These are phyloP conservation scores for Trichosporon ovoides DNA, from an alignment of 1,284 basidiomycete genomes.

Conservation along the genomic window DNA sequence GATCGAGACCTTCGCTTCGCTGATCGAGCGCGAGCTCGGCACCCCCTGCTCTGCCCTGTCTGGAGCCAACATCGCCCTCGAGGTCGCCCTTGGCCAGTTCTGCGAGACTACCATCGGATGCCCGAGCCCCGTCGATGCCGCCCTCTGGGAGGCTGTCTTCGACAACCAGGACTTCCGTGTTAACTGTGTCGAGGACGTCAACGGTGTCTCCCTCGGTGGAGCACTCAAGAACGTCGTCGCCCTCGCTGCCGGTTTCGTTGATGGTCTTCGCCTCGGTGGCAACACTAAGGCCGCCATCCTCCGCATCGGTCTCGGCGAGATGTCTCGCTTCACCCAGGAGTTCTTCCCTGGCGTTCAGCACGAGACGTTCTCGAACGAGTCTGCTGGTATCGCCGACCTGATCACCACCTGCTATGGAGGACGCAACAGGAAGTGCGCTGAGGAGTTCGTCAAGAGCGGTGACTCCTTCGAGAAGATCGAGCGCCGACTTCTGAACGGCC, in stretches of 20 bases:
- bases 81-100: conserved; percentile 53
- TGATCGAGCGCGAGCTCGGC: conserved; percentile 55
- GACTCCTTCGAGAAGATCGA: conserved; percentile 54
- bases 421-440: conserved; percentile 55
- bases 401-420: conserved; percentile 58
- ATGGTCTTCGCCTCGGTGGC: conserved; percentile 80
- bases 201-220: conserved; percentile 77
- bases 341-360: conserved; percentile 56
- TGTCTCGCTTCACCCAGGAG: conserved; percentile 53
- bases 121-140: conserved; percentile 40
- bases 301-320: conserved; percentile 54
- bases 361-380: conserved; percentile 53
- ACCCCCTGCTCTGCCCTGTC: conserved; percentile 56
- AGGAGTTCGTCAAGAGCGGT: conserved; percentile 41
- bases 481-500: conserved; percentile 54
- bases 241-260: conserved; percentile 80
- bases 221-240: conserved; percentile 91
- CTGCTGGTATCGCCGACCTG: conserved; percentile 57
- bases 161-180: conserved; percentile 49
- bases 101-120: conserved; percentile 59
- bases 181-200: conserved; percentile 48
- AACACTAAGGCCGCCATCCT: conserved; percentile 66
- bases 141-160: conserved; percentile 51
- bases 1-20: conserved; percentile 56
- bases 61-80: conserved; percentile 59